Base-by-base conservation (phyloP, 2,329 filamentous ascomycete genomes). In the Eutypella sp. region DNA sequence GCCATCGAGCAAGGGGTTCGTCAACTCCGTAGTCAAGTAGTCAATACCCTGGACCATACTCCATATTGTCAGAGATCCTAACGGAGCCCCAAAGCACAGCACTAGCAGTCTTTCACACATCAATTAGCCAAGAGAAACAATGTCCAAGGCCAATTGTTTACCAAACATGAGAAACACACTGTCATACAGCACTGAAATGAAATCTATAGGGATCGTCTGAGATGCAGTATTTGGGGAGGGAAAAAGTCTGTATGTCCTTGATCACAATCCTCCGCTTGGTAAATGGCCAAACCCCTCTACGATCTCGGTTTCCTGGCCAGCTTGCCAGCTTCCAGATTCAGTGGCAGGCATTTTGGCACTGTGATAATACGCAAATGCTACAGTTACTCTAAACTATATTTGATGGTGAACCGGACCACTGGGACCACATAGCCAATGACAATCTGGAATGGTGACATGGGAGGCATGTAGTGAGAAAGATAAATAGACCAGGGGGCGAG, bases 1-100 rank as follows among this genome's bases (percentile, higher is more conserved):
- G 44, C 46, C 47, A 54, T 44, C 52, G 53, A 52, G 59, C 57
- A 61, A 61, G 58, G 59, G 58, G 45, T 36, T 47, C 40, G 41
- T 36, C 25, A 50, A 44, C 43, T 47, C 41, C n/a, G n/a, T n/a
- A n/a, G n/a, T n/a, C n/a, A n/a, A n/a, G 46, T 49, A 45, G 45
- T 49, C 46, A 45, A 48, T 41, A 47, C 46, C 29, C 29, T 54
- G 49, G 40, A 50, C 36, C 33, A 34, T 40, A 49, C 46, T 41
- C 49, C 53, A 56, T 52, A 53, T 44, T 58, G 56, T 61, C 56
- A 59, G 59, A 43, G 40, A 23, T 20, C 36, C 46, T 46, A 40
- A 53, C 47, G 52, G 47, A 53, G 50, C 46, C 42, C 20, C 18
- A 34, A 50, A 44, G 43, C 39, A 56, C 53, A 48, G 53, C 29